Evolutionary conservation across 345 rosid species (phyloP).

Genomic region (Melaleuca alternifolia): DNA sequence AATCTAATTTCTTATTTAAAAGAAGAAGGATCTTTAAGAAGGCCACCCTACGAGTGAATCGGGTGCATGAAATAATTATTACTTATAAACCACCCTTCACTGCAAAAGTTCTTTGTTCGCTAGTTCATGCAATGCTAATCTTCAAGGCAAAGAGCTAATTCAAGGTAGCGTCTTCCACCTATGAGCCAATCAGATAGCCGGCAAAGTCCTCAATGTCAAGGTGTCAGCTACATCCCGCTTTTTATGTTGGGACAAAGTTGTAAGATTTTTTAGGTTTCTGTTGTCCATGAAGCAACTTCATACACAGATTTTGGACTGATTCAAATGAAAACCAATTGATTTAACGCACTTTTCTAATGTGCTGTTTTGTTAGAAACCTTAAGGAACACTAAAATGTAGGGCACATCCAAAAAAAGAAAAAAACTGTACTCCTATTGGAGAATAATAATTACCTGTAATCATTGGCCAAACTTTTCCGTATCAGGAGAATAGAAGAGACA

Average conservation of each 20-base stretch:
- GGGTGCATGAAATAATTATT: background rate
- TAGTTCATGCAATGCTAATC: background rate
- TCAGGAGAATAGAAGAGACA: slow-evolving; percentile 85
- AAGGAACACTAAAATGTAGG: background rate
- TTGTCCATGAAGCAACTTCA: background rate
- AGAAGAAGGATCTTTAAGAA: background rate
- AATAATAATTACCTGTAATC: slow-evolving; percentile 62
- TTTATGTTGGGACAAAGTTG: background rate
- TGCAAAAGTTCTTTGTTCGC: background rate
- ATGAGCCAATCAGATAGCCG: background rate
- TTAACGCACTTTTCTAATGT: background rate
- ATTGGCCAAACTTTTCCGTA: slow-evolving; percentile 88
- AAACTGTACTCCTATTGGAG: background rate
- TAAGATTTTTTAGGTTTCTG: background rate
- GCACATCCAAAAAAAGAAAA: background rate
- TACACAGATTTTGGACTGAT: background rate
- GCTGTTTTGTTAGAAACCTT: background rate
- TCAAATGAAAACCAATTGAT: background rate
- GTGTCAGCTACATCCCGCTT: background rate
- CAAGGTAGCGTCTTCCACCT: background rate
- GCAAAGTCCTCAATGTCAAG: background rate
- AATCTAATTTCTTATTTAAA: background rate
- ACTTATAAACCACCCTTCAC: background rate
- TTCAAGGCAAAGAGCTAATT: background rate
- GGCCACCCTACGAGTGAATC: background rate